phyloP scores from a whole-genome alignment of 352 stramenopile genomes.

The Globisporangium recalcitrans region DNA sequence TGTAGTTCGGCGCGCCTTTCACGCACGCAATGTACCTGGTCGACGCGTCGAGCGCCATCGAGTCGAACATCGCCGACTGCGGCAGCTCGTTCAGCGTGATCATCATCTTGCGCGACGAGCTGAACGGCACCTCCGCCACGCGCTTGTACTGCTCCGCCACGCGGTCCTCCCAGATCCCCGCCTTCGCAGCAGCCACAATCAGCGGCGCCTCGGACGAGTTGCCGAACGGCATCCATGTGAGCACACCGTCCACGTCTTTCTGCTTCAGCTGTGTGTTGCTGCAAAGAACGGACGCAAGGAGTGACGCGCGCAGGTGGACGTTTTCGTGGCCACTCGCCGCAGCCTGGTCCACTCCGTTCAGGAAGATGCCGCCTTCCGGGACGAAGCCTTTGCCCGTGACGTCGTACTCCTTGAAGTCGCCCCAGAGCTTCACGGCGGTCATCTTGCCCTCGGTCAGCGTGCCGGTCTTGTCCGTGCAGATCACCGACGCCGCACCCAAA shows the following conservation, averaged over 20 bases:
- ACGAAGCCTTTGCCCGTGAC: conserved; percentile 29
- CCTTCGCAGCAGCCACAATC: conserved; percentile 32
- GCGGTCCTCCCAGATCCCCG: conserved; percentile 23
- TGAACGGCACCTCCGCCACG: conserved; percentile 84
- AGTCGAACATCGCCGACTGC: conserved; percentile 14
- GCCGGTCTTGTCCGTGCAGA: conserved; percentile 88
- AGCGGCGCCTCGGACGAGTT: conserved; percentile 41
- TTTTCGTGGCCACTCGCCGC: conserved; percentile 10
- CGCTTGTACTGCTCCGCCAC: conserved; percentile 35
- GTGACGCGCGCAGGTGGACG: conserved; percentile 19
- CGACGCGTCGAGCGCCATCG: conserved; percentile 16
- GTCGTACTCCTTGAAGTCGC: conserved; percentile 28
- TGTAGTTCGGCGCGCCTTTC: conserved; percentile 37
- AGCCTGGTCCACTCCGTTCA: conserved; percentile 17
- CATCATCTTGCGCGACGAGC: conserved; percentile 89
- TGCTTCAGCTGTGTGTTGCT: conserved; percentile 36
- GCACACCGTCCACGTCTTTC: conserved; percentile 13
- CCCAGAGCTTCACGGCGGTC: conserved; percentile 36
- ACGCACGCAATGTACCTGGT: conserved; percentile 23
- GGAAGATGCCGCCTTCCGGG: conserved; percentile 19
- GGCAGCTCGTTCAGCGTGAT: conserved; percentile 23
- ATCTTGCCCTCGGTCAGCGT: conserved; percentile 79
- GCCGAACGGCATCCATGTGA: conserved; percentile 23
- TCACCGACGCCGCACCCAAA: conserved; percentile 79
- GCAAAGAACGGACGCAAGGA: conserved; percentile 31